These are phyloP conservation scores for Candida wancherniae DNA, from an alignment of 805 yeast species.

Conservation along the genomic window DNA sequence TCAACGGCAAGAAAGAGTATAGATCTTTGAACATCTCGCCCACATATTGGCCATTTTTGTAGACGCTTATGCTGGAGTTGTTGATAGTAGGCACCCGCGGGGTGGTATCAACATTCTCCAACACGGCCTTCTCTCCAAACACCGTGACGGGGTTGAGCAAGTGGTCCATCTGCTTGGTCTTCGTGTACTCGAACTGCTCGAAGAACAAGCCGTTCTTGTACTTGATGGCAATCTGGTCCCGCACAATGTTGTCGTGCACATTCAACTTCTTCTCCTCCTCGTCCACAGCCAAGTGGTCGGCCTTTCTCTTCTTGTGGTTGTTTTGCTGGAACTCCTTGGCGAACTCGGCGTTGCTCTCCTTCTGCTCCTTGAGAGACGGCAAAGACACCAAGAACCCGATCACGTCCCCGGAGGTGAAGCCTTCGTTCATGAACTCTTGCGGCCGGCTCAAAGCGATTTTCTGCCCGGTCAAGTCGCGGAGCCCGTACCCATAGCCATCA, in stretches of 20 bases:
- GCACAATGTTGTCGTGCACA: constrained; percentile 40
- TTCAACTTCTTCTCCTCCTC: constrained; percentile 14
- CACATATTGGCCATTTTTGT: constrained; percentile 65
- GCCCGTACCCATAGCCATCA: constrained; percentile 90
- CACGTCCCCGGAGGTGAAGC: constrained; percentile 71
- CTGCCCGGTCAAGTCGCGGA: constrained; percentile 75
- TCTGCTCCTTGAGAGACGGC: constrained; percentile 51
- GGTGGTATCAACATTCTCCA: constrained; percentile 35
- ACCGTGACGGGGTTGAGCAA: constrained; percentile 66
- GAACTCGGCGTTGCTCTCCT: constrained; percentile 33
- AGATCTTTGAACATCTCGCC: constrained; percentile 67
- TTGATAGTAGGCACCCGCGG: constrained; percentile 44
- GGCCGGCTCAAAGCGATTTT: constrained; percentile 74
- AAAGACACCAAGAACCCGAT: constrained; percentile 72
- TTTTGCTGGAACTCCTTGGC: constrained; percentile 5
- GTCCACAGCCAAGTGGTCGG: constrained; percentile 10
- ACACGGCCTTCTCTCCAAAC: constrained; percentile 62
- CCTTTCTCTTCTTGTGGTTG: constrained; percentile 12
- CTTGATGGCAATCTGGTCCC: constrained; percentile 86
- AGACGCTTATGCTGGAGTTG: constrained; percentile 61
- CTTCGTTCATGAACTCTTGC: constrained; percentile 46
- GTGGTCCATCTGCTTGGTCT: constrained; percentile 68
- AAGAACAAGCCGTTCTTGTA: constrained; percentile 73
- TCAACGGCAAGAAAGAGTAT: constrained; percentile 76
- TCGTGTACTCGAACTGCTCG: constrained; percentile 78